phyloP scores from a whole-genome alignment of 2,329 filamentous ascomycete species.

The Neonectria hederae region DNA sequence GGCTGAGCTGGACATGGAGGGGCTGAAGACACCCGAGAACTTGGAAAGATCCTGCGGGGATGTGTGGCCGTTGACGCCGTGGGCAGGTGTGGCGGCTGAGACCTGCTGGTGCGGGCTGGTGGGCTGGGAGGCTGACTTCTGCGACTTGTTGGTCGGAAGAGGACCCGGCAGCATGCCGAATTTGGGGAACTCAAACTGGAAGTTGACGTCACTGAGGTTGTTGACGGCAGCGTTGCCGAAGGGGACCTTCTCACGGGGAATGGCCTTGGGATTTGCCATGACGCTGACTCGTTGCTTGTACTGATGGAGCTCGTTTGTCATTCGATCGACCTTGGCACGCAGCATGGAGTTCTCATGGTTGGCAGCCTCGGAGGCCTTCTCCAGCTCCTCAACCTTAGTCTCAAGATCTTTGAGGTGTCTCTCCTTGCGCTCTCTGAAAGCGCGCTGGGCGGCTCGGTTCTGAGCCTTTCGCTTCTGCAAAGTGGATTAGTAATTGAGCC shows the following conservation, averaged over 20 bases:
- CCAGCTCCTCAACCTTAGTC: slow-evolving; percentile 77
- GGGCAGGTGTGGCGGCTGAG: slow-evolving; percentile 40
- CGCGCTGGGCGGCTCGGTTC: slow-evolving; percentile 90
- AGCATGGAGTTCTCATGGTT: slow-evolving; percentile 88
- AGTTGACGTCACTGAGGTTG: slow-evolving; percentile 78
- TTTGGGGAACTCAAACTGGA: slow-evolving; percentile 95
- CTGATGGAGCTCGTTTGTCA: slow-evolving; percentile 85
- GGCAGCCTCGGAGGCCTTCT: slow-evolving; percentile 83
- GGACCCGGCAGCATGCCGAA: slow-evolving; percentile 77
- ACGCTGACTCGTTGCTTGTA: slow-evolving; percentile 87
- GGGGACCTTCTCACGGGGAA: slow-evolving; percentile 52
- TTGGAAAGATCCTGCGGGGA: slow-evolving; percentile 59
- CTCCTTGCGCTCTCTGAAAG: slow-evolving; percentile 94
- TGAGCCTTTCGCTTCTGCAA: slow-evolving; percentile 92
- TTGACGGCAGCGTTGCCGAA: slow-evolving; percentile 61
- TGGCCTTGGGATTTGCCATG: slow-evolving; percentile 49
- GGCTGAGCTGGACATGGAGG: slow-evolving; percentile 57
- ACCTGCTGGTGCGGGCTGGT: slow-evolving; percentile 44
- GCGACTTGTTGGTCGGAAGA: slow-evolving; percentile 45
- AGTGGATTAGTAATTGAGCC: slow-evolving; percentile 23
- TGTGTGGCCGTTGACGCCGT: slow-evolving; percentile 42
- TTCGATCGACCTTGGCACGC: slow-evolving; percentile 85
- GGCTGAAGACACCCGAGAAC: slow-evolving; percentile 68
- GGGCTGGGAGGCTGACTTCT: slow-evolving; percentile 44
- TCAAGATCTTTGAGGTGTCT: slow-evolving; percentile 89